Evolutionary conservation across 139 green algal genomes (phyloP), one percentile per base, ranked within the genome.

Genomic region (Tetradesmus obliquus): DNA sequence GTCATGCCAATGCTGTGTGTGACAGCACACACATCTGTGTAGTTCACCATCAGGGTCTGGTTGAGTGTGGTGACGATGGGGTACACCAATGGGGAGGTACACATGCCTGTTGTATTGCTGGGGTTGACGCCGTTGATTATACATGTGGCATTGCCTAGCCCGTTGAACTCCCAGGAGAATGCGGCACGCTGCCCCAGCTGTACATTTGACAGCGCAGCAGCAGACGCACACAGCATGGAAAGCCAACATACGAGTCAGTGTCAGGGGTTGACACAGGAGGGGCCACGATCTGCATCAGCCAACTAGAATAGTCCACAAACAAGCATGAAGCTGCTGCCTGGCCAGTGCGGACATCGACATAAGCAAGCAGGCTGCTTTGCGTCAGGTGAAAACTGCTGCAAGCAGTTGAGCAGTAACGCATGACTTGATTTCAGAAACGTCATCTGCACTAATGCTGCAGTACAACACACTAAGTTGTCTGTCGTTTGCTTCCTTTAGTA

Each of bases 11-110:
- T 32, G 54, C 6, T 92, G 57, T 86, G 88, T 6, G 20, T 55
- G 3, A 76, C 62, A 24, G n/a, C 88, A 45, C 88, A 92, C 32
- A 88, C 88, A 57, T 92, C 88, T 32, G 32, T 82, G 51, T 82
- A 92, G 7, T 57, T 83, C n/a, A 92, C 58, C 13, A 81, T 19
- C 51, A 92, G 60, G 12, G 80, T 92, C 8, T 92, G 88, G 32
- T 88, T 87, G 15, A 82, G 58, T 1, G 45, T 87, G n/a, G 83
- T 84, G 53, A 15, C 15, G 8, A 92, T 69, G 5, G 80, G 55
- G 58, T 60, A 84, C 9, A 72, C 13, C 19, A 88, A 51, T 13
- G 88, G 88, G 15, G 80, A 88, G 20, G 57, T 74, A 60, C 88
- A 92, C 4, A 15, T 45, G 66, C 88, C 88, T 45, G 60, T 82